Evolutionary conservation across 2,329 filamentous ascomycete genomes (phyloP), one percentile per base, ranked within the genome.

Genomic region (Beauveria sp.): DNA sequence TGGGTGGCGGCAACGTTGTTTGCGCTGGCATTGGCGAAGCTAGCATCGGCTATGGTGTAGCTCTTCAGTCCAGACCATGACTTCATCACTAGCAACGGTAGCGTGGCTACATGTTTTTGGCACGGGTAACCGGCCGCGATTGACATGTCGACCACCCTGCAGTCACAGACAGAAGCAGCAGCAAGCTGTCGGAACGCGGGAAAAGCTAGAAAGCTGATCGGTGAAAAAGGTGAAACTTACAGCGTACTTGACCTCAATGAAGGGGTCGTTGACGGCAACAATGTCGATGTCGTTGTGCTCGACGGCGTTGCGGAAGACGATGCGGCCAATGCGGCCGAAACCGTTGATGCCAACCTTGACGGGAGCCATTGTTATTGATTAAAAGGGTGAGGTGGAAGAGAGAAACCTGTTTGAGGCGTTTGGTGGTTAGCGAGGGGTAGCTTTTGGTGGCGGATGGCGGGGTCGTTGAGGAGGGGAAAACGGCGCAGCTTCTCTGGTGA

Each of bases 301-400:
- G 76, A 96, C 77, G 73, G 93, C 91, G 84, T 97, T 98, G 83
- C 93, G 91, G 90, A 98, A 95, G 84, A 98, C 88, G 79, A 99
- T 97, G 79, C 95, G 90, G 75, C 95, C 95, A 81, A 99, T 99
- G 81, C 95, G 93, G 83, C 95, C 95, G 85, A 99, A 99, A 80
- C 95, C 93, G 89, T 97, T 98, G 89, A 96, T 97, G 79, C 92
- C 92, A 77, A 96, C 91, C 87, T 96, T 86, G 77, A 82, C 77
- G 75, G 75, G 73, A 76, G 74, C 71, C 75, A 77, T 77, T 70
- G 66, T 74, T 60, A 77, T 77, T 69, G 67, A 73, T 60, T 56
- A 38, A 12, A 34, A 34, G 47, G 57, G 24, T 49, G 42, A 28
- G 47, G 20, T 22, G 20, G 50, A 18, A 56, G 52, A 54, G 43